Conservation (phyloP, 2,329 filamentous ascomycete species). For the Clonostachys solani region DNA sequence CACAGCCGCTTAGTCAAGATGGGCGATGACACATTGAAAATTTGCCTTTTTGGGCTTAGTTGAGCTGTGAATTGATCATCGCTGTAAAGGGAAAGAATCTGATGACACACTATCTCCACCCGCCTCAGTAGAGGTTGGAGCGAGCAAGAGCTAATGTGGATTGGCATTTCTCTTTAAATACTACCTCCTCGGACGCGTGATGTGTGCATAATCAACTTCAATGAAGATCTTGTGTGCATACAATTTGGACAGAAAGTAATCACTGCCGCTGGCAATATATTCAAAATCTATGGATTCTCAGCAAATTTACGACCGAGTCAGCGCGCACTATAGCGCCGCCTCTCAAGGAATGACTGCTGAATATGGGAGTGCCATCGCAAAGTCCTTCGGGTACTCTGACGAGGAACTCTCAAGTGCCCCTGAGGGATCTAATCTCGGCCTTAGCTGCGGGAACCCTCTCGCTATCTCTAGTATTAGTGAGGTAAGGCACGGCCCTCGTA, state of each 20-base stretch:
- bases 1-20: too few relatives aligned
- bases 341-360: slow-evolving; percentile 15
- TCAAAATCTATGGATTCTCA: slow-evolving; percentile 16
- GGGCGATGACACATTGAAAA: slow-evolving; percentile 4
- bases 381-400: slow-evolving; percentile 46
- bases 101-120: slow-evolving; percentile 11
- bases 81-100: slow-evolving; percentile 2
- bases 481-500: slow-evolving; percentile 14
- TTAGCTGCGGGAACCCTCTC: slow-evolving; percentile 51
- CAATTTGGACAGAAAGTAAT: not conserved
- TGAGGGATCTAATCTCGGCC: slow-evolving; percentile 42
- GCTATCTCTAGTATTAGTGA: slow-evolving; percentile 39
- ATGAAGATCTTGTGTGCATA: not conserved
- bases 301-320: slow-evolving; percentile 26
- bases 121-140: too few relatives aligned
- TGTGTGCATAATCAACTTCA: not conserved
- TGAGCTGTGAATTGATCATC: too few relatives aligned
- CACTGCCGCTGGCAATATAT: not conserved
- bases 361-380: slow-evolving; percentile 36
- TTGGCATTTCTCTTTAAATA: too few relatives aligned
- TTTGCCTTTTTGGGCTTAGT: slow-evolving; percentile 4
- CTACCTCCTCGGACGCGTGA: not conserved
- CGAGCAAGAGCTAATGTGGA: too few relatives aligned
- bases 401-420: slow-evolving; percentile 42
- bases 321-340: slow-evolving; percentile 25